Evolutionary conservation across 805 yeast genomes (phyloP).

Genomic region (Yamadazyma phyllophila): DNA sequence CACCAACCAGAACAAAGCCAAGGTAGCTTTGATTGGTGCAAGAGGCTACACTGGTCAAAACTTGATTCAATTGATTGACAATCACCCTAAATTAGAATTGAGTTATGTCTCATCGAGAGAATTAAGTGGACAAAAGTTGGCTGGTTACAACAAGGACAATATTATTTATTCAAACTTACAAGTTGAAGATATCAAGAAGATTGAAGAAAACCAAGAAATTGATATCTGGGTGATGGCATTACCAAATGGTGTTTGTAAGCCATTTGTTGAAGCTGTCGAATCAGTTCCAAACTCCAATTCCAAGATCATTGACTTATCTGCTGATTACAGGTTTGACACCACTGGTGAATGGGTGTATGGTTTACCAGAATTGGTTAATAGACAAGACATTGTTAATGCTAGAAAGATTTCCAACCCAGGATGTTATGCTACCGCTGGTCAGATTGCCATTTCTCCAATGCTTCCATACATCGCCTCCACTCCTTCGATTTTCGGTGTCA

Average conservation of each 20-base stretch:
- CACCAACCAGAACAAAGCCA: conserved; percentile 57
- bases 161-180: conserved; percentile 82
- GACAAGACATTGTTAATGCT: conserved; percentile 66
- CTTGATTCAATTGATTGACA: conserved; percentile 78
- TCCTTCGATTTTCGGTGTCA: conserved; percentile 90
- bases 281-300: conserved; percentile 61
- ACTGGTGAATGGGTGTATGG: conserved; percentile 92
- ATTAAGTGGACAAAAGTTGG: conserved; percentile 78
- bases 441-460: conserved; percentile 82
- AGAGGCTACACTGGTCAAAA: conserved; percentile 98
- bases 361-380: conserved; percentile 82
- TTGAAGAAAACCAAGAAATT: conserved; percentile 74
- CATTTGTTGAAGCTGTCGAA: conserved; percentile 78
- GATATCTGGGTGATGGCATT: conserved; percentile 99
- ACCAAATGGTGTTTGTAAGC: conserved; percentile 95
- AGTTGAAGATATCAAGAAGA: conserved; percentile 75
- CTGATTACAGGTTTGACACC: conserved; percentile 92
- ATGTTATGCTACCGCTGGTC: conserved; percentile 99
- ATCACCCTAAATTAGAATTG: conserved; percentile 83
- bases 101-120: conserved; percentile 96
- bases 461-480: conserved; percentile 62
- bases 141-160: conserved; percentile 81
- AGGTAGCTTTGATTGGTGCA: conserved; percentile 95
- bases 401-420: conserved; percentile 93
- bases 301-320: conserved; percentile 88